A percentile compares a stretch with the other conserved stretches of the same genome.
Conservation (phyloP, 106 monocot species). For the Amphibolis antarctica region DNA sequence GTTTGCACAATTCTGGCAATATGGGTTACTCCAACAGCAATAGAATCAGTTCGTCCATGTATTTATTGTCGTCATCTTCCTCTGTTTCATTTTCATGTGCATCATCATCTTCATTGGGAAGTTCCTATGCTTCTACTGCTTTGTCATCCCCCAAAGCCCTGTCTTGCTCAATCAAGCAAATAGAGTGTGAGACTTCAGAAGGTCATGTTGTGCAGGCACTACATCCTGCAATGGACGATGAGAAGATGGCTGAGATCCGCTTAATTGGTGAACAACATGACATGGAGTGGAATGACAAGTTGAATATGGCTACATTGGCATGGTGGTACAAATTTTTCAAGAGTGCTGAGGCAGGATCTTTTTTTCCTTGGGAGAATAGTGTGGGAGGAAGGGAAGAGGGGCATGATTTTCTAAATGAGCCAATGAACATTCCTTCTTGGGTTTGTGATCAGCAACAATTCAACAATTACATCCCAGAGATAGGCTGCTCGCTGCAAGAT, state of each 20-base stretch:
- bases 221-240: constrained; percentile 70
- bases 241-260: constrained; percentile 70
- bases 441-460: neutral
- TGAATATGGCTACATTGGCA: constrained; percentile 53
- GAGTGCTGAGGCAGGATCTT: constrained; percentile 18
- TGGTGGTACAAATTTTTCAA: constrained; percentile 79
- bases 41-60: constrained; percentile 9
- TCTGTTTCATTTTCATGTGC: constrained; percentile 6
- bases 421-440: neutral
- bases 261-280: constrained; percentile 61
- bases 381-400: neutral
- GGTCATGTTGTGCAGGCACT: constrained; percentile 3
- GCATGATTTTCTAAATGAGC: neutral
- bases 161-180: neutral
- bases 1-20: neutral
- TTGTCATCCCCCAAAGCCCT: neutral
- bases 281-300: constrained; percentile 77
- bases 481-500: neutral
- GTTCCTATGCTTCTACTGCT: neutral
- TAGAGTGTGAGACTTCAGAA: neutral
- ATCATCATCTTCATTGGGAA: neutral
- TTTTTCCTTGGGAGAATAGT: neutral
- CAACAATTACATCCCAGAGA: neutral
- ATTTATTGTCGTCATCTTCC: constrained; percentile 19
- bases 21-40: neutral